Conservation (phyloP, 2,329 filamentous ascomycete genomes). For the Neurospora sp. region DNA sequence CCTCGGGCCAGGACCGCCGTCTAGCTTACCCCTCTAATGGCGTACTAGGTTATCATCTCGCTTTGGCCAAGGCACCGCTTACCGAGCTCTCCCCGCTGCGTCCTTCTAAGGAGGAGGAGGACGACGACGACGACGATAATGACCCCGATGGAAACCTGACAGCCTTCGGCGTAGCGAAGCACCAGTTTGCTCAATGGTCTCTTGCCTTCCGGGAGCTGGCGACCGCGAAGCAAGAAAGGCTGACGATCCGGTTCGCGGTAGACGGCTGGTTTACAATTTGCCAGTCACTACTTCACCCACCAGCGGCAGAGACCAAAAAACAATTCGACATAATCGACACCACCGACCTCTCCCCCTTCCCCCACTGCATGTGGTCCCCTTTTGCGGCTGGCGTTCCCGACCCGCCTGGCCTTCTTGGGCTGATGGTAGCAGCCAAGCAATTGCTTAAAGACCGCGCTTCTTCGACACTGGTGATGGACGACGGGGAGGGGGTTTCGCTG, state of each 20-base stretch:
- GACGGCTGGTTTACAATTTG: constrained; percentile 43
- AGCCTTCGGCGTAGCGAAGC: constrained; percentile 26
- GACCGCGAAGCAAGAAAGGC: not conserved
- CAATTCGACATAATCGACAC: constrained; percentile 50
- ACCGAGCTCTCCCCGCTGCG: constrained; percentile 29
- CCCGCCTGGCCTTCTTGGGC: constrained; percentile 33
- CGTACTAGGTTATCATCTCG: constrained; percentile 47
- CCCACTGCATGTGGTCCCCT: not conserved
- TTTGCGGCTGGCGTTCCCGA: constrained; percentile 19
- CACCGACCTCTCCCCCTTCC: constrained; percentile 25
- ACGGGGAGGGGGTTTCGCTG: constrained; percentile 23
- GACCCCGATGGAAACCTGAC: constrained; percentile 2
- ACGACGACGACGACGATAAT: not conserved
- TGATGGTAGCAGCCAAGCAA: constrained; percentile 35
- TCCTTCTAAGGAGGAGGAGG: not conserved
- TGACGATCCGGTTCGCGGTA: constrained; percentile 35
- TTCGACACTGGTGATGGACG: constrained; percentile 41
- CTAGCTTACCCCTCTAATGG: constrained; percentile 35
- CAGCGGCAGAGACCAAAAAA: too few relatives aligned
- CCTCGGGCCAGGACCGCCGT: constrained; percentile 22
- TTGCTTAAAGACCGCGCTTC: constrained; percentile 34
- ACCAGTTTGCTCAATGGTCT: constrained; percentile 38
- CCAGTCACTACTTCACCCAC: too few relatives aligned
- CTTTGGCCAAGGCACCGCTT: constrained; percentile 32
- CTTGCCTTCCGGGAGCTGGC: constrained; percentile 27